phyloP scores from a whole-genome alignment of 176 grass and related monocot genomes.

The Carex cristatella region DNA sequence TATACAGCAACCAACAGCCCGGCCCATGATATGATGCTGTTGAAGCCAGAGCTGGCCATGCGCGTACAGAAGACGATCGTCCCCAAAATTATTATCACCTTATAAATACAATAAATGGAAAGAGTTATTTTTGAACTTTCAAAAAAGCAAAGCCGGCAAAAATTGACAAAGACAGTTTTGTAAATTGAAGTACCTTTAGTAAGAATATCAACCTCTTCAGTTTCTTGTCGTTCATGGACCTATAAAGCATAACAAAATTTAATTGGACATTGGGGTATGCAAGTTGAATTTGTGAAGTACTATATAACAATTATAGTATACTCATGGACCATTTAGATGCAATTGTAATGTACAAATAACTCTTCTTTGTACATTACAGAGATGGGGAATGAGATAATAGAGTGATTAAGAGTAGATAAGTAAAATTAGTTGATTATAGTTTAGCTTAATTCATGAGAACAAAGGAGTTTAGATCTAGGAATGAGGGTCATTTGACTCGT shows the following conservation, averaged over 20 bases:
- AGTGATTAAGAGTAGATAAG: too few species aligned
- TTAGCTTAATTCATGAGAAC: too few species aligned
- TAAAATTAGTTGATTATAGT: too few species aligned
- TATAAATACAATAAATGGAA: slow-evolving; percentile 5
- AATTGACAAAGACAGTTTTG: neutral
- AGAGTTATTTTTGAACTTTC: neutral
- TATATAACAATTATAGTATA: neutral
- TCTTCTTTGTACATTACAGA: neutral
- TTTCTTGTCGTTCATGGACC: slow-evolving; percentile 67
- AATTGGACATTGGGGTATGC: neutral
- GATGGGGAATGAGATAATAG: too few species aligned
- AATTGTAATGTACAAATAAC: neutral
- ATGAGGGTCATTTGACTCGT: too few species aligned
- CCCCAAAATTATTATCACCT: slow-evolving; percentile 63
- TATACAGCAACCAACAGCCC: slow-evolving; percentile 54
- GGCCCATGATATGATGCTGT: slow-evolving; percentile 72
- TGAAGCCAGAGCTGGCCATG: slow-evolving; percentile 69
- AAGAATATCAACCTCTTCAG: slow-evolving; percentile 57
- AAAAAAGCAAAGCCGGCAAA: neutral
- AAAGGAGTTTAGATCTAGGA: too few species aligned
- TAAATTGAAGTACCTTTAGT: slow-evolving; percentile 56
- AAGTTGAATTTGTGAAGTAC: neutral
- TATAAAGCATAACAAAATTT: slow-evolving; percentile 27
- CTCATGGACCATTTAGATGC: neutral
- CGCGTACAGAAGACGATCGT: slow-evolving; percentile 59